Evolutionary conservation across 352 stramenopile genomes (phyloP).

Genomic region (Phytophthora nicotianae): DNA sequence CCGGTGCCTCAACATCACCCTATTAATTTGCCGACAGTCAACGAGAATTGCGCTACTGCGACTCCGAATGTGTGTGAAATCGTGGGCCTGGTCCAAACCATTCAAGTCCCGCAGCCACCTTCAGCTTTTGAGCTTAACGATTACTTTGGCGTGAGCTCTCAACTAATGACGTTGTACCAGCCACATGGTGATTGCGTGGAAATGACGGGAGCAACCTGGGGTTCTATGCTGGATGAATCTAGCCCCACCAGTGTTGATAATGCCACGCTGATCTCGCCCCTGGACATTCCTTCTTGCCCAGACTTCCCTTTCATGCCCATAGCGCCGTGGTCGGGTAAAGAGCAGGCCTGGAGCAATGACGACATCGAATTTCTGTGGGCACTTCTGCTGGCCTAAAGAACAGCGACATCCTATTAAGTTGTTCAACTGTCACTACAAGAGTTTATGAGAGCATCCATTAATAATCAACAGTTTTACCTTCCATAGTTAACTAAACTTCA

Average conservation of each 20-base stretch:
- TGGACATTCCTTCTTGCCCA: constrained; percentile 48
- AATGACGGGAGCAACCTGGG: no score
- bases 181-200: no score
- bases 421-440: no score
- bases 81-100: constrained; percentile 46
- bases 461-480: no score
- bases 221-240: constrained; percentile 21
- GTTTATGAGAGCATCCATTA: no score
- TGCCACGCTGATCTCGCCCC: constrained; percentile 56
- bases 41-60: constrained; percentile 1
- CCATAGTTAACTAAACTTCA: no score
- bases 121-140: constrained; percentile 10
- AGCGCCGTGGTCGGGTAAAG: no score
- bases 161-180: no score
- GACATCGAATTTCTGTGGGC: constrained; percentile 84
- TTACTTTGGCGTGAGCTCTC: neutral
- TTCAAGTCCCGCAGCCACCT: constrained; percentile 42
- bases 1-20: constrained; percentile 39
- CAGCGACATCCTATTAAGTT: no score
- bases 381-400: constrained; percentile 66
- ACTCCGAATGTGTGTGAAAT: neutral
- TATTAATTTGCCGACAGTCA: constrained; percentile 29
- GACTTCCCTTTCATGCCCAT: no score
- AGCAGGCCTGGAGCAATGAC: constrained; percentile 78
- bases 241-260: constrained; percentile 70